Conservation (phyloP, 495 filamentous ascomycete species). For the Pseudomonodictys pantanalensis region DNA sequence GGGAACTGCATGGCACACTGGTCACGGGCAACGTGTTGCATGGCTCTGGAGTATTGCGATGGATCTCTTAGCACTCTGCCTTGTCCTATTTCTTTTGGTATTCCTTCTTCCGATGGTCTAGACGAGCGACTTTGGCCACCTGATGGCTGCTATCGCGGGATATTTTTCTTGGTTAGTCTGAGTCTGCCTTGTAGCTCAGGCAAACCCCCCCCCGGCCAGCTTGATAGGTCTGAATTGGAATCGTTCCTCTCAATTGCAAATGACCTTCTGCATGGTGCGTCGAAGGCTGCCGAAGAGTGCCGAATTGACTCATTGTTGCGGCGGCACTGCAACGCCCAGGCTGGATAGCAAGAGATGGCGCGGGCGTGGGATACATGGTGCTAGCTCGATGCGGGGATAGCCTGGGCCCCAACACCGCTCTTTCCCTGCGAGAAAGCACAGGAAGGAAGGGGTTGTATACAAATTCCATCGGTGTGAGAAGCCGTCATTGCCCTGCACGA, state of each 20-base stretch:
- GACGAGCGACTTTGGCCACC: conserved; percentile 13
- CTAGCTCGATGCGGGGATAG: not conserved
- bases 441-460: too few species aligned
- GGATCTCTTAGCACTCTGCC: conserved; percentile 2
- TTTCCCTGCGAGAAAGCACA: not conserved
- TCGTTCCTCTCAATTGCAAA: not conserved
- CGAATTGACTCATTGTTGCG: not conserved
- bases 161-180: not conserved
- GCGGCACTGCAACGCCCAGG: not conserved
- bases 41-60: conserved; percentile 19
- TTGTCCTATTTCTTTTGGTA: conserved; percentile 9
- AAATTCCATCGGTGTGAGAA: not conserved
- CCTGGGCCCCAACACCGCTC: not conserved
- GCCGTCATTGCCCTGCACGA: not conserved
- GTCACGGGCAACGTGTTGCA: conserved; percentile 22
- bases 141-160: conserved; percentile 12
- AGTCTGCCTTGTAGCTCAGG: conserved; percentile 24
- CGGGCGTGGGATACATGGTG: not conserved
- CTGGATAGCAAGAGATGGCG: not conserved
- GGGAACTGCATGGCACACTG: conserved; percentile 21
- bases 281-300: not conserved
- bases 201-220: not conserved
- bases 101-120: conserved; percentile 4
- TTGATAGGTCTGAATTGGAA: not conserved
- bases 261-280: not conserved